A percentile compares a stretch with the other conserved stretches of the same genome.
These are phyloP conservation scores for Novymonas esmeraldas DNA, from an alignment of 208 protist species.

Conservation along the genomic window DNA sequence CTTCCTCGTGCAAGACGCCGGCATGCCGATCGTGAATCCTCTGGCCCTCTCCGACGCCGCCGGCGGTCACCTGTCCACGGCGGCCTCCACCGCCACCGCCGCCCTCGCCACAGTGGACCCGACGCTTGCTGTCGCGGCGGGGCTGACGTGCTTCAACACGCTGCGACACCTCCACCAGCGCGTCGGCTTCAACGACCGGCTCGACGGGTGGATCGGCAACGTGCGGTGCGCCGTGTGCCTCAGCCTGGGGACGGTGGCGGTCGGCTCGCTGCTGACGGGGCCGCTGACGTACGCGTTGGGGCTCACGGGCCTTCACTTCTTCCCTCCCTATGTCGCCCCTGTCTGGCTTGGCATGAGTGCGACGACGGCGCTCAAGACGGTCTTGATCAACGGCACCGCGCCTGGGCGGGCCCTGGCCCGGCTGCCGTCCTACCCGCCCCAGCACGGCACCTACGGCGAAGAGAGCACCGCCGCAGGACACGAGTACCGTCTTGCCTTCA, in stretches of 20 bases:
- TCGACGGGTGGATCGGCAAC: slow-evolving; percentile 57
- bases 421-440: slow-evolving; percentile 53
- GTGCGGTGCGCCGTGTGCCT: slow-evolving; percentile 16
- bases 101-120: slow-evolving; percentile 51
- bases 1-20: slow-evolving; percentile 42
- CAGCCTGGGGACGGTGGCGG: slow-evolving; percentile 30
- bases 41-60: slow-evolving; percentile 23
- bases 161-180: slow-evolving; percentile 57
- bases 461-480: slow-evolving; percentile 70
- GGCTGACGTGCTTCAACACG: slow-evolving; percentile 59
- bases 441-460: slow-evolving; percentile 68
- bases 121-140: slow-evolving; percentile 57
- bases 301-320: slow-evolving; percentile 34
- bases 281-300: slow-evolving; percentile 19
- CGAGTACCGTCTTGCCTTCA: slow-evolving; percentile 78
- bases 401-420: slow-evolving; percentile 57
- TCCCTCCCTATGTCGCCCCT: slow-evolving; percentile 70
- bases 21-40: slow-evolving; percentile 37
- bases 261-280: slow-evolving; percentile 19
- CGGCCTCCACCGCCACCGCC: slow-evolving; percentile 1
- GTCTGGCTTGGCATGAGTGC: slow-evolving; percentile 80
- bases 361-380: slow-evolving; percentile 47
- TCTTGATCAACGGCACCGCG: slow-evolving; percentile 56
- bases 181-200: slow-evolving; percentile 65
- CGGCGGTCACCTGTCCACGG: slow-evolving; percentile 2